A percentile compares a stretch with the other conserved stretches of the same genome.
These are phyloP conservation scores for Tolypocladium ovalisporum DNA, from an alignment of 2,329 filamentous ascomycete genomes.

Conservation along the genomic window DNA sequence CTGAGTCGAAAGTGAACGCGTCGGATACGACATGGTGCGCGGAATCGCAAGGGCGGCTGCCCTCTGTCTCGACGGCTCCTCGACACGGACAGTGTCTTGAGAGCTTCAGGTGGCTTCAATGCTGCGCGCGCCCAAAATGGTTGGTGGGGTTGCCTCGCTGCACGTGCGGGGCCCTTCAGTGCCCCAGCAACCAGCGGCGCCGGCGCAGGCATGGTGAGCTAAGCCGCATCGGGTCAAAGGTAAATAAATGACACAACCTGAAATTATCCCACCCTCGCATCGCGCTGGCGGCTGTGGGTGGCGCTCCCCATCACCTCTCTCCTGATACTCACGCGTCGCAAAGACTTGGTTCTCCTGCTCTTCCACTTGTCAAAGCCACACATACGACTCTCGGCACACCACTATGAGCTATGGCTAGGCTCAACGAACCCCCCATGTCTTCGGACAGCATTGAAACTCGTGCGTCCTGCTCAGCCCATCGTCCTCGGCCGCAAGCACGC, in stretches of 20 bases:
- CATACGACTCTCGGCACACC: constrained; percentile 8
- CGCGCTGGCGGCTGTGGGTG: background rate
- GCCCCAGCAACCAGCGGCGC: constrained; percentile 18
- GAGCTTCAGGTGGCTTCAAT: background rate
- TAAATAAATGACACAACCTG: constrained; percentile 22
- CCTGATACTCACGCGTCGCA: background rate
- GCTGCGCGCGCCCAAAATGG: background rate
- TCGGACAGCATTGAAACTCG: constrained; percentile 61
- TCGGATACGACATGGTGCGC: constrained; percentile 42
- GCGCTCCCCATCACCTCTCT: background rate
- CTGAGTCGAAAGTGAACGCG: constrained; percentile 51
- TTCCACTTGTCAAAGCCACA: background rate
- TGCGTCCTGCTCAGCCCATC: constrained; percentile 31
- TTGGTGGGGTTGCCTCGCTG: constrained; percentile 16
- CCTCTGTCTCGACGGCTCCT: background rate
- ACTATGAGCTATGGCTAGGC: constrained; percentile 58
- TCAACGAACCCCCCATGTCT: constrained; percentile 63
- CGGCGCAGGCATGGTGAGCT: constrained; percentile 6
- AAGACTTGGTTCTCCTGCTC: background rate
- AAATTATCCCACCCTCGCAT: constrained; percentile 5
- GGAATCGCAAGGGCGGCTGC: too few relatives aligned
- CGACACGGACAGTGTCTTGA: background rate
- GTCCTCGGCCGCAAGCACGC: background rate
- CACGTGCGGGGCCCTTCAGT: constrained; percentile 8
- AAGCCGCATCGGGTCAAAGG: constrained; percentile 15